Evolutionary conservation across 371 early-diverging fungal genomes (phyloP).

Genomic region (Mucor indicus): DNA sequence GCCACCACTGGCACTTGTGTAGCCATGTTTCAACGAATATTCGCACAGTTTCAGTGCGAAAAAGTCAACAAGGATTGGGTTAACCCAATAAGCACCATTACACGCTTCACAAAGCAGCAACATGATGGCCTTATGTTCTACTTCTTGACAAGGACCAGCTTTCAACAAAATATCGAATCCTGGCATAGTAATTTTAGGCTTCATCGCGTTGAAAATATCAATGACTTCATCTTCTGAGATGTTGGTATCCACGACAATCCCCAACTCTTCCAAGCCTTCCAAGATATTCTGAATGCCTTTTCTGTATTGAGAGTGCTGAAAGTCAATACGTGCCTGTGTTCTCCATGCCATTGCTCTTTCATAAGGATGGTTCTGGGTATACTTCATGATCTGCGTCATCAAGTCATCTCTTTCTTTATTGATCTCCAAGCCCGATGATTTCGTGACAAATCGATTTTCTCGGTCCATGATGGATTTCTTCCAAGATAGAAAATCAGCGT

Average conservation of each 20-base stretch:
- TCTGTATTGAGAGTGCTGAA: slow-evolving; percentile 32
- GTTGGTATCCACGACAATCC: slow-evolving; percentile 14
- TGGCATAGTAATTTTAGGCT: slow-evolving; percentile 9
- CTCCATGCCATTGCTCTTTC: slow-evolving; percentile 38
- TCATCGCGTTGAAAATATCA: slow-evolving; percentile 14
- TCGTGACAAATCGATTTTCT: not conserved
- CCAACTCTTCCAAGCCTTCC: slow-evolving; percentile 27
- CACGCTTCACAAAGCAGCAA: slow-evolving; percentile 36
- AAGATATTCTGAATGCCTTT: slow-evolving; percentile 31
- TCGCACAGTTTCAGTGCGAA: slow-evolving; percentile 35
- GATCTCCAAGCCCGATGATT: not conserved
- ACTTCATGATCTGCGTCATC: slow-evolving; percentile 25
- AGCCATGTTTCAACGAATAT: slow-evolving; percentile 33
- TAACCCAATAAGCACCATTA: slow-evolving; percentile 40
- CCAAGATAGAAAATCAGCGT: too few species aligned
- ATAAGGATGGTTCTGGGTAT: slow-evolving; percentile 23
- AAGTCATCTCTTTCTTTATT: slow-evolving; percentile 3
- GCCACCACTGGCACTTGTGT: slow-evolving; percentile 33
- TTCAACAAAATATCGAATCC: slow-evolving; percentile 22
- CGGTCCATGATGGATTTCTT: not conserved
- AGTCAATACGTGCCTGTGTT: slow-evolving; percentile 31
- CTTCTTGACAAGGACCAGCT: slow-evolving; percentile 20
- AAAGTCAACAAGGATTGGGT: slow-evolving; percentile 29
- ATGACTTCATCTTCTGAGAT: slow-evolving; percentile 13
- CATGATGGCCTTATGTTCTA: slow-evolving; percentile 29